Percentiles rank a stretch among this genome's conserved stretches.
phyloP scores from a whole-genome alignment of 805 yeast species.

The Suhomyces sp. region DNA sequence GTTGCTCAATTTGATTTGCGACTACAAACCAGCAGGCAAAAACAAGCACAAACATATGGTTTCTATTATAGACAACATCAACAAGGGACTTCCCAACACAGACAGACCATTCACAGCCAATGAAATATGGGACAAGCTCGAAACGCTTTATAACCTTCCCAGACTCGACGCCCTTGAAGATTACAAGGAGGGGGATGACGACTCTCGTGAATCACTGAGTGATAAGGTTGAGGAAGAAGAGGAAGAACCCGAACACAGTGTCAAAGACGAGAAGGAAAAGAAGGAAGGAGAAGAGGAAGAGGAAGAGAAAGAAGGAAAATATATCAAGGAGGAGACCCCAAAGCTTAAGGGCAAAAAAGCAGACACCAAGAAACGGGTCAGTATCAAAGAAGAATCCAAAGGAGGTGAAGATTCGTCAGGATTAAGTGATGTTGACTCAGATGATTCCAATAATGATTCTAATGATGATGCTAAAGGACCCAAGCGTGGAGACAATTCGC shows the following conservation, averaged over 20 bases:
- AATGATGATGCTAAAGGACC: no score
- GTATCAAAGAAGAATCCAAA: conserved; percentile 4
- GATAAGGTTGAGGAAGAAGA: conserved; percentile 1
- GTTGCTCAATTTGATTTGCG: conserved; percentile 60
- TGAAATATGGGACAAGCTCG: conserved; percentile 61
- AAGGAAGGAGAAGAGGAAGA: conserved; percentile 5
- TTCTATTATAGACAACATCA: conserved; percentile 40
- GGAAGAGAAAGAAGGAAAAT: conserved; percentile 3
- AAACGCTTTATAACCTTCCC: conserved; percentile 52
- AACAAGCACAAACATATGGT: conserved; percentile 44
- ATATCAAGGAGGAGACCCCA: conserved; percentile 3
- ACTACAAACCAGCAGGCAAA: conserved; percentile 66
- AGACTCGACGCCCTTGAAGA: conserved; percentile 58
- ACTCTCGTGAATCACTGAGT: not conserved
- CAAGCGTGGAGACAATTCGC: no score
- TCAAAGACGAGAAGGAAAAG: conserved; percentile 4
- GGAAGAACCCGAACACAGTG: conserved; percentile 2
- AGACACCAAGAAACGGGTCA: conserved; percentile 5
- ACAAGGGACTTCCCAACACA: conserved; percentile 23
- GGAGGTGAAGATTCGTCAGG: conserved; percentile 14
- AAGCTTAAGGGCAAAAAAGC: conserved; percentile 3
- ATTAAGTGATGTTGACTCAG: conserved; percentile 19
- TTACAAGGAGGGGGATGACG: conserved; percentile 8
- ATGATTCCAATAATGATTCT: conserved; percentile 1
- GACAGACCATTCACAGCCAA: conserved; percentile 36